These are phyloP conservation scores for Pichia paraexigua DNA, from an alignment of 805 yeast genomes.

Conservation along the genomic window DNA sequence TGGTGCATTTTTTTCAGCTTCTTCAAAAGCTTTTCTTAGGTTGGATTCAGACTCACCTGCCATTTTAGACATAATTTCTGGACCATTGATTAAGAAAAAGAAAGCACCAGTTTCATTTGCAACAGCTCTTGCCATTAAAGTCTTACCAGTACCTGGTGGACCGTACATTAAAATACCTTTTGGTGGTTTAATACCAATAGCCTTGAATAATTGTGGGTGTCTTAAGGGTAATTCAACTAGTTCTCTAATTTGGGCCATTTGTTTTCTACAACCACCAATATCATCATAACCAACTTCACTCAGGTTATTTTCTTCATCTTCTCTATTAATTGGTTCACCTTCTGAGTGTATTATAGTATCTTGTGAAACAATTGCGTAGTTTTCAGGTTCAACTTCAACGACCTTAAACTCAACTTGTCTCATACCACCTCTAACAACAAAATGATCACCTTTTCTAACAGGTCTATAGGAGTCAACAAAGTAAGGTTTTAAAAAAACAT, in stretches of 20 bases:
- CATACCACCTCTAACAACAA: conserved; percentile 98
- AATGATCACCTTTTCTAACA: conserved; percentile 93
- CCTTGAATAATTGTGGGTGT: conserved; percentile 96
- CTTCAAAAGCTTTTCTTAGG: conserved; percentile 96
- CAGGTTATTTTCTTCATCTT: conserved; percentile 93
- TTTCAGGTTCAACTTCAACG: conserved; percentile 96
- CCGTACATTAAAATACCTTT: conserved; percentile 97
- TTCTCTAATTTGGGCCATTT: conserved; percentile 99
- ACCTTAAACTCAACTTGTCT: conserved; percentile 98
- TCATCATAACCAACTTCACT: conserved; percentile 98
- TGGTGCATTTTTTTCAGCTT: conserved; percentile 98
- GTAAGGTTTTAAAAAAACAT: conserved; percentile 93
- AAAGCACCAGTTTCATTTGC: conserved; percentile 99
- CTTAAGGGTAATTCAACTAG: conserved; percentile 96
- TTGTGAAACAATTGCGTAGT: conserved; percentile 95
- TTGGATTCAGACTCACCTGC: conserved; percentile 99
- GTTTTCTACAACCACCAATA: conserved; percentile 98
- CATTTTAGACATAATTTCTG: conserved; percentile 99
- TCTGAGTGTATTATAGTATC: conserved; percentile 97
- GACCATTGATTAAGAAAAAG: conserved; percentile 96
- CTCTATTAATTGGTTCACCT: conserved; percentile 97
- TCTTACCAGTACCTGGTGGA: conserved; percentile 99
- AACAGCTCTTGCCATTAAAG: conserved; percentile 99
- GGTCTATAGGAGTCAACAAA: conserved; percentile 99
- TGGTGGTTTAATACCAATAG: conserved; percentile 98